Evolutionary conservation across 306 rosid species (phyloP).

Genomic region (Boehmeria nivea): DNA sequence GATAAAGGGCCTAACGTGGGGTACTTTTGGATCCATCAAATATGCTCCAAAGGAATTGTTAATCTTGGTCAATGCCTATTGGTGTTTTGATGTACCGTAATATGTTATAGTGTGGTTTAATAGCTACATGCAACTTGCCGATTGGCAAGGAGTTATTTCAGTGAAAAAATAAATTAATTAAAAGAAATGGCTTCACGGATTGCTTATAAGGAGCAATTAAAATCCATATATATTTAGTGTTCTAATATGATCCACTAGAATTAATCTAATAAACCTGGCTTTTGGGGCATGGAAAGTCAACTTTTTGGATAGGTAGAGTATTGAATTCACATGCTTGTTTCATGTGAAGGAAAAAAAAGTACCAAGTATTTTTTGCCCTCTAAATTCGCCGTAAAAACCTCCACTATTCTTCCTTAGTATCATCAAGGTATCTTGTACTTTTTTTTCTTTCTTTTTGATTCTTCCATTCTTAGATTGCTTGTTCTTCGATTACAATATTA

Average conservation of each 20-base stretch:
- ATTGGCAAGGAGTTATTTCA: not conserved
- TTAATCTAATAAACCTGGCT: not conserved
- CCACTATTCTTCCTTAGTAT: not conserved
- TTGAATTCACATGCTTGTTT: not conserved
- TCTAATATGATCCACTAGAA: not conserved
- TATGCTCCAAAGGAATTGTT: not conserved
- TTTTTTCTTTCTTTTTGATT: too few relatives aligned
- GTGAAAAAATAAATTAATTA: not conserved
- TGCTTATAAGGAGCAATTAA: not conserved
- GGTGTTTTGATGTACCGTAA: too few relatives aligned
- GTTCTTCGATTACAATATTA: not conserved
- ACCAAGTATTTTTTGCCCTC: not conserved
- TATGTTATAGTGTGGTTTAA: conserved; percentile 3
- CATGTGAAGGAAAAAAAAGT: not conserved
- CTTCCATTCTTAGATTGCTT: not conserved
- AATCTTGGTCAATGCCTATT: conserved; percentile 31
- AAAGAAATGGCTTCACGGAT: not conserved
- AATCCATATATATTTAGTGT: too few relatives aligned
- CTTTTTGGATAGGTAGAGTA: not conserved
- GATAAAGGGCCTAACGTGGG: too few relatives aligned
- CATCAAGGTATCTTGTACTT: too few relatives aligned
- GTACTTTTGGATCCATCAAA: conserved; percentile 1
- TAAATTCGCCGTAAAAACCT: conserved; percentile 3
- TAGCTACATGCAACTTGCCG: conserved; percentile 5
- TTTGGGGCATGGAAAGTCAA: not conserved